phyloP scores from a whole-genome alignment of 306 rosid species.

The Acmispon strigosus region DNA sequence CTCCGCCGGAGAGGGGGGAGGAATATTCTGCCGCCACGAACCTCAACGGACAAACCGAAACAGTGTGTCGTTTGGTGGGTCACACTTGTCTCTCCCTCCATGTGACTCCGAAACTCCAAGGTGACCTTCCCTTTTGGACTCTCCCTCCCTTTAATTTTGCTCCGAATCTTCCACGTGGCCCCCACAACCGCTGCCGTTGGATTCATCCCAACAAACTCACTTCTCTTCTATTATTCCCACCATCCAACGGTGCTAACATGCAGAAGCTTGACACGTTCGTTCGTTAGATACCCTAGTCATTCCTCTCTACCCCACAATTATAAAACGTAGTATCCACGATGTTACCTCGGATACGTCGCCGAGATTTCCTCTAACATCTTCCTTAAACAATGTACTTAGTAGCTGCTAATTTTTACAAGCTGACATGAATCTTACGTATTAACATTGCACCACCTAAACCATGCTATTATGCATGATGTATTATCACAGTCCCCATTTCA shows the following conservation, averaged over 20 bases:
- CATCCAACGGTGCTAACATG: constrained; percentile 5
- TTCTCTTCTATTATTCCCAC: background rate
- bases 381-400: background rate
- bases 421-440: background rate
- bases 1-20: constrained; percentile 13
- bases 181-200: constrained; percentile 8
- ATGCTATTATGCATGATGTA: background rate
- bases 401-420: background rate
- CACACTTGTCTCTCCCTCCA: background rate
- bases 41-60: constrained; percentile 29
- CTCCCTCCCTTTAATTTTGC: background rate
- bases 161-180: constrained; percentile 53
- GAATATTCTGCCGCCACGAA: constrained; percentile 42
- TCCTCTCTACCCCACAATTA: background rate
- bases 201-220: background rate
- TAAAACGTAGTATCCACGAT: constrained; percentile 18
- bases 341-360: constrained; percentile 43
- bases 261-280: background rate
- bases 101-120: background rate
- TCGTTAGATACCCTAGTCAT: background rate
- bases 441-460: background rate
- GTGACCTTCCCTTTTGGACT: constrained; percentile 13
- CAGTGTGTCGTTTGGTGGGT: constrained; percentile 19
- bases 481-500: no score
- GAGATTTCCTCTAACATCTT: constrained; percentile 50